phyloP scores from a whole-genome alignment of 257 asterid genomes.

The Ballota nigra region DNA sequence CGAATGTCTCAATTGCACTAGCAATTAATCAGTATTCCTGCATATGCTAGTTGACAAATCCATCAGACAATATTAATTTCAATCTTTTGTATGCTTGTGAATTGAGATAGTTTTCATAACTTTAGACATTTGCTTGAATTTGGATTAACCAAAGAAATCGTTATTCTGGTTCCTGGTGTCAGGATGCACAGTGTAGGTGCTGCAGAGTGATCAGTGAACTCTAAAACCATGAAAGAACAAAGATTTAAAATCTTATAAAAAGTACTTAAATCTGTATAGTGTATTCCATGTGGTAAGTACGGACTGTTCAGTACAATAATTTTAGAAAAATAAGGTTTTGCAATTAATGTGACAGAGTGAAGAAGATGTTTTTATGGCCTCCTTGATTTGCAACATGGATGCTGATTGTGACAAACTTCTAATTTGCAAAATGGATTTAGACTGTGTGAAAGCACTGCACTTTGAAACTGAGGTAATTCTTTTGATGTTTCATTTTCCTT shows the following conservation, averaged over 20 bases:
- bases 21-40: background rate
- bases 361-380: conserved; percentile 78
- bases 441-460: conserved; percentile 73
- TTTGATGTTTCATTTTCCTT: background rate
- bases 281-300: background rate
- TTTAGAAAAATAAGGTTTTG: background rate
- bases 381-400: conserved; percentile 87
- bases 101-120: conserved; percentile 1
- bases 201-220: background rate
- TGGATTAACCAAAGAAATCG: background rate
- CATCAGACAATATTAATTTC: background rate
- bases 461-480: conserved; percentile 79
- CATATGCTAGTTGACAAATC: conserved; percentile 1
- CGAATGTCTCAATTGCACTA: background rate
- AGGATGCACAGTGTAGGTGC: background rate
- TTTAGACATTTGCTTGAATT: conserved; percentile 10
- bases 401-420: conserved; percentile 70
- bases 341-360: conserved; percentile 50
- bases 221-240: background rate
- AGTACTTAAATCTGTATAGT: background rate
- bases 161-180: conserved; percentile 2
- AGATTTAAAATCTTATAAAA: background rate
- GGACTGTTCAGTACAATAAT: background rate
- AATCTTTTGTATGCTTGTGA: background rate
- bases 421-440: conserved; percentile 91